Base-by-base conservation (phyloP, 2,329 filamentous ascomycete genomes). In the Ophiognomonia clavigignenti-juglandacearum region DNA sequence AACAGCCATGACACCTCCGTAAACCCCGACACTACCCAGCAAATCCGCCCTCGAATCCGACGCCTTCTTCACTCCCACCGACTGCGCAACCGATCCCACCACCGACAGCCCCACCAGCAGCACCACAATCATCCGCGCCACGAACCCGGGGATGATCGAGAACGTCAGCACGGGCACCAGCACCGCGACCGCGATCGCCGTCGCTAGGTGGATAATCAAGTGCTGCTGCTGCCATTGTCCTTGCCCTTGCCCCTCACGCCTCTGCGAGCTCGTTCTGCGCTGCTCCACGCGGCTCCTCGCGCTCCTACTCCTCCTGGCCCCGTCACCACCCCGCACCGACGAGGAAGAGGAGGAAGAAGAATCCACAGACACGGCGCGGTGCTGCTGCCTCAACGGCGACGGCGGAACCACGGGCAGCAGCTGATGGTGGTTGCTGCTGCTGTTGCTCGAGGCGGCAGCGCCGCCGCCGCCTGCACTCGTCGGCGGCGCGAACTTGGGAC, bases 111-210 rank as follows among this genome's bases (percentile, higher is more conserved):
- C 74, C 0, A 80, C 72, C 0, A 83, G 64, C 4, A 73, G 56
- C 2, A 81, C 74, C 3, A 85, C 72, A 0, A 73, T 72, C 53
- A 84, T 70, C n/a, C 80, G 71, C 2, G 74, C 77, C 0, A 74
- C 58, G 50, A 83, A 80, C 6, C 74, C 72, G 0, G 74, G 69
- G 18, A 85, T 75, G 19, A 81, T 67, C 5, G 71, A 61, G 56
- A 85, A 85, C 1, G 77, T 72, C 8, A 84, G 56, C 1, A 83
- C 67, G 0, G 82, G 81, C 0, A 80, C 63, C 6, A 84, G 61
- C 2, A 85, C 66, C 0, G 74, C 72, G 0, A 70, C 64, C 0
- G 74, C 74, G 9, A 76, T 62, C 1, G 74, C 71, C 18, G 71
- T 57, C 7, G 75, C 72, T 4, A 72, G 49, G 3, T 53, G 57